phyloP scores from a whole-genome alignment of 345 rosid species.

The Raphanus raphanistrum region DNA sequence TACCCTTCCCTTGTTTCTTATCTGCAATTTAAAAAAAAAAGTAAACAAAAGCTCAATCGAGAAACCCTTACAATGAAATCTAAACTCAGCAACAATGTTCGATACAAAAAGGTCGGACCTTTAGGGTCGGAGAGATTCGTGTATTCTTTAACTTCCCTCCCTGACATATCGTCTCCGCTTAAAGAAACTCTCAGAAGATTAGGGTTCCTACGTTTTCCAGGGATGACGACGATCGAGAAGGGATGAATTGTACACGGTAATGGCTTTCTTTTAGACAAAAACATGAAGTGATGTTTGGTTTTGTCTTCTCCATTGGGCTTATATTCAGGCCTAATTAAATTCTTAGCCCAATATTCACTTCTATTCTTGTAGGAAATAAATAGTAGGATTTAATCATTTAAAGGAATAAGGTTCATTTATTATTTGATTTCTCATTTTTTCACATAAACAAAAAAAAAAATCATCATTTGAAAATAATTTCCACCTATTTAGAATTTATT shows the following conservation, averaged over 20 bases:
- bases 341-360: background rate
- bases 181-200: background rate
- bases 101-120: conserved; percentile 43
- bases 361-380: background rate
- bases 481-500: background rate
- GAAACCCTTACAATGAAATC: background rate
- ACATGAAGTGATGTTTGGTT: background rate
- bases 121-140: conserved; percentile 95
- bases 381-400: background rate
- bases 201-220: background rate
- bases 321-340: background rate
- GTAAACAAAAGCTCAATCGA: conserved; percentile 7
- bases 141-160: conserved; percentile 95
- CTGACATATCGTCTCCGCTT: conserved; percentile 58
- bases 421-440: background rate
- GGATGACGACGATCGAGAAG: background rate
- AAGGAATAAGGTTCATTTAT: background rate
- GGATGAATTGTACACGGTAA: background rate
- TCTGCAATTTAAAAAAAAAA: conserved; percentile 47
- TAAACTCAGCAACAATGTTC: background rate
- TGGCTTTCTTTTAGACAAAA: background rate
- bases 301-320: background rate
- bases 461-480: no score
- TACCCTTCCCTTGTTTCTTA: conserved; percentile 87
- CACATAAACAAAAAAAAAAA: no score